Conservation (phyloP, 805 yeast genomes). For the Candida xiaguanensis region DNA sequence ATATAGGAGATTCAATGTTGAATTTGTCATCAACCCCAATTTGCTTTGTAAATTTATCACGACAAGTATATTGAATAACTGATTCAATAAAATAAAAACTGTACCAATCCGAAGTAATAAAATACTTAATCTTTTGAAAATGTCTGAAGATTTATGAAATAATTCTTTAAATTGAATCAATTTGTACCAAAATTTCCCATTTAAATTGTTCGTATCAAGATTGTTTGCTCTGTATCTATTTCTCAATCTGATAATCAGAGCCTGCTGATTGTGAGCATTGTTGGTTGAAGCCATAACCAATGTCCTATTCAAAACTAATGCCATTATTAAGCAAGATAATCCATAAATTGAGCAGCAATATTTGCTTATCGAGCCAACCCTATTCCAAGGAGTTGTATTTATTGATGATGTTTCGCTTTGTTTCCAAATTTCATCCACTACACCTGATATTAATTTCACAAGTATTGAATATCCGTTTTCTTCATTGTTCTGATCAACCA, state of each 20-base stretch:
- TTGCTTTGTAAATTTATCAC: conserved; percentile 24
- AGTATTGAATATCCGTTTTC: conserved; percentile 7
- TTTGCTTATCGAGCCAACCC: conserved; percentile 14
- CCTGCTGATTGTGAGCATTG: conserved; percentile 19
- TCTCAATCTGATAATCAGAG: conserved; percentile 13
- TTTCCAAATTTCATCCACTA: conserved; percentile 15
- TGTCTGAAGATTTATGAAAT: conserved; percentile 12
- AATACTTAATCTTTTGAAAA: conserved; percentile 18
- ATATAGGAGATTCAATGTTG: conserved; percentile 11
- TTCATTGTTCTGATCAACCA: not conserved
- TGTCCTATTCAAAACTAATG: conserved; percentile 36
- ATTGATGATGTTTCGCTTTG: conserved; percentile 11
- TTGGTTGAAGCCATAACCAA: conserved; percentile 36
- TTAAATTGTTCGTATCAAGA: not conserved
- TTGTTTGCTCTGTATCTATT: conserved; percentile 1
- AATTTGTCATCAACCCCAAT: conserved; percentile 10
- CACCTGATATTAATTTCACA: conserved; percentile 7
- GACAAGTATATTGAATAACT: conserved; percentile 26
- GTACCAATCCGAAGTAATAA: conserved; percentile 26
- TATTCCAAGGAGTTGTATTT: conserved; percentile 9
- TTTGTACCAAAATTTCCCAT: not conserved
- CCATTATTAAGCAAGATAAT: conserved; percentile 33
- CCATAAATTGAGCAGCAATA: conserved; percentile 39
- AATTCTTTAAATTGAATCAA: not conserved
- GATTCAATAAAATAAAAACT: conserved; percentile 21